Evolutionary conservation across 73 alveolate genomes (phyloP), one percentile per base, ranked within the genome.

Genomic region (Uronychia setigera): DNA sequence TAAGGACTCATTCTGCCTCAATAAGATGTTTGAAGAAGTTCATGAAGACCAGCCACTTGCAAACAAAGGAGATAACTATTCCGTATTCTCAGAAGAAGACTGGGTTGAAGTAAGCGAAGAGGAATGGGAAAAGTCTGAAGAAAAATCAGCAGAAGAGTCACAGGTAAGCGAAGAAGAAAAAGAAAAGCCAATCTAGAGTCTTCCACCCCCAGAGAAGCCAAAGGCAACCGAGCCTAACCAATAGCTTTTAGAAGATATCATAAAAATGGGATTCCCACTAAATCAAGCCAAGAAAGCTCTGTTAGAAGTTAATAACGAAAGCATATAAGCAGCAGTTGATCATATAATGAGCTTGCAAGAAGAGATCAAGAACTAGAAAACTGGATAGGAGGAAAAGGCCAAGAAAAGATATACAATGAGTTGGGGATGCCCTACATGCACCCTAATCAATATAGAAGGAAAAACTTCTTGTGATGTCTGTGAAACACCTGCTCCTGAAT

Each of bases 381-480:
- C 84, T 1, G 85, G 27, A 1, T 0, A 30, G 30, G 27, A 19
- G 59, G 59, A 1, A 19, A 74, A 74, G 78, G 59, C 33, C 75
- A n/a, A 46, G 67, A 46, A 46, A 46, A 46, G 67, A 46, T 46
- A 46, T 19, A 46, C 67, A 46, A 26, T 76, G 59, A 86, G 83
- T 83, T 83, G 89, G 84, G 30, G 60, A 34, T 90, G 95, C 59
- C 31, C 80, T 0, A 59, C 76, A 0, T 90, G 95, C 87, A 90
- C 95, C 67, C 80, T 46, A 13, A 58, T 90, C 25, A 90, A 90
- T 75, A 78, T 74, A 19, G 95, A 90, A n/a, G 84, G 90, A 19
- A 86, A 79, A 25, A 31, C 85, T 28, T 28, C 5, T 27, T 90
- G 95, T 86, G 95, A 90, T 0, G 93, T 77, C 26, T 90, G 95